Evolutionary conservation across 2,329 filamentous ascomycete species (phyloP), one percentile per base, ranked within the genome.

Genomic region (Rachicladosporium sp.): DNA sequence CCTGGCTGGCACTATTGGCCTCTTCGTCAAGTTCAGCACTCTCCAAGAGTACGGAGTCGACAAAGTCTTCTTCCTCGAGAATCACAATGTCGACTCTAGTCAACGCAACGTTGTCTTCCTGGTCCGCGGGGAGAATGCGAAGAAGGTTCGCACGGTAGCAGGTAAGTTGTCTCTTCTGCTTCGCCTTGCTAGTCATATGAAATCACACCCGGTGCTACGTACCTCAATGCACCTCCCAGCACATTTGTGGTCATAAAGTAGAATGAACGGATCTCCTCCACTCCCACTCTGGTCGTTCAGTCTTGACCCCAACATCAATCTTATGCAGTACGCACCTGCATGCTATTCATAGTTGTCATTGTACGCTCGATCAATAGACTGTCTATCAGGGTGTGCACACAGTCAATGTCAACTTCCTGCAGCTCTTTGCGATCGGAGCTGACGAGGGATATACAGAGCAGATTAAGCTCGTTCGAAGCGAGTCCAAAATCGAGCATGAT

Each of bases 11-110:
- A 85, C 88, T 23, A 74, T 98, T 50, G 86, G 88, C 43, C 73
- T 89, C 43, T 81, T 98, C 50, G 86, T 93, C 65, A 95, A 95
- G 61, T 93, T 95, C 56, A 89, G 89, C 13, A 89, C 84, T 7
- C 73, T 95, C 10, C 86, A 96, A 58, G 91, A 98, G 56, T 95
- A 96, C 66, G 93, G 93, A 23, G 88, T 98, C 50, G 88, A 96
- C 63, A 93, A 93, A 62, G 85, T 95, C 50, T 98, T 96, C 69
- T 82, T 95, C 56, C 71, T 98, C 35, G 91, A 98, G 63, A 96
- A 95, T 64, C 77, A 82, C 56, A 96, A 98, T 64, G 80, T 87
- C 61, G 89, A 96, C 63, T 83, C 86, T 11, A 93, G 82, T 55
- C 91, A 96, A 66, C 80, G 83, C 56, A 98, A 95, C 70, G 78